A percentile compares a stretch with the other conserved stretches of the same genome.
phyloP scores from a whole-genome alignment of 2,329 filamentous ascomycete genomes.

The Botrytis medusae region DNA sequence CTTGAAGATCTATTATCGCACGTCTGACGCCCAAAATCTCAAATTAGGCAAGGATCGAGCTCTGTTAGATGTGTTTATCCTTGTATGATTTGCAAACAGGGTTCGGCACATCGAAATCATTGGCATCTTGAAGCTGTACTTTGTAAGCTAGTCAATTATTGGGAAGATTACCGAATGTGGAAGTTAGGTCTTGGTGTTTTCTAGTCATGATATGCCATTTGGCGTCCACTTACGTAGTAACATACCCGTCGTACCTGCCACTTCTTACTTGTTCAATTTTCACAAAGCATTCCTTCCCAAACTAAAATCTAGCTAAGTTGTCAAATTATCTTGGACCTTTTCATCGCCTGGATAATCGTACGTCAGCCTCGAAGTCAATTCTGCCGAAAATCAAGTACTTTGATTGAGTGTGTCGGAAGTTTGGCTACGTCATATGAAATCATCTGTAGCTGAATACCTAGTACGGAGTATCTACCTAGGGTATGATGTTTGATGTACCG shows the following conservation, averaged over 20 bases:
- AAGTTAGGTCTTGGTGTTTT: background rate
- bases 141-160: background rate
- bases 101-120: background rate
- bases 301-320: background rate
- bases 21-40: background rate
- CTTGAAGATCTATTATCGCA: background rate
- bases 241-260: background rate
- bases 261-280: background rate
- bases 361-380: background rate
- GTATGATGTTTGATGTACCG: background rate
- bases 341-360: background rate
- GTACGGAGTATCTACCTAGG: background rate
- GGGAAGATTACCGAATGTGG: background rate
- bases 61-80: background rate
- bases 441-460: background rate
- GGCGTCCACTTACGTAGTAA: background rate
- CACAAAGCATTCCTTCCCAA: background rate
- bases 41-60: background rate
- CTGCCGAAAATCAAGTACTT: constrained; percentile 1
- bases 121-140: background rate
- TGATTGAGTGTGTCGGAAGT: background rate
- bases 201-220: background rate
- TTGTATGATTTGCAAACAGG: background rate
- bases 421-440: background rate
- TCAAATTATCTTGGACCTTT: background rate